Base-by-base conservation (phyloP, 495 filamentous ascomycete species). In the Penicillium fimorum region DNA sequence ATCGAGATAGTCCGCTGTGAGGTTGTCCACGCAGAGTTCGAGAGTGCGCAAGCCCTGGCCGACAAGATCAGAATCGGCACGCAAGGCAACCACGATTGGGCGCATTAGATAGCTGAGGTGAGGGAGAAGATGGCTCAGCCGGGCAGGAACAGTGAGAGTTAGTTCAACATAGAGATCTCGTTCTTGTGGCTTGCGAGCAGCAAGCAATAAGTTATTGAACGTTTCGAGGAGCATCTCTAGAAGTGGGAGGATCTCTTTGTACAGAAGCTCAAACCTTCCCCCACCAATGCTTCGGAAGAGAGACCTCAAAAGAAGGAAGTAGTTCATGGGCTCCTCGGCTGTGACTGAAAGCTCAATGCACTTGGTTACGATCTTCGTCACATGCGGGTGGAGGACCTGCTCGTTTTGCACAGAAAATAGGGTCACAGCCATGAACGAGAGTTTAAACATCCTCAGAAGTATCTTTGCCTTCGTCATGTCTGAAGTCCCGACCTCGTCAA, bases 361-460 rank as follows among this genome's bases (percentile, higher is more conserved):
- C 68, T 95, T 89, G 27, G 92, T 96, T 53, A 99, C 88, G 58
- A 99, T 95, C 67, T 94, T 92, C 40, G 91, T 87, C 43, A 99
- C 94, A 70, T 97, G 95, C 0, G 95, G 95, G 41, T 97, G 81
- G 15, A 99, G 77, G 3, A 99, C 92, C 65, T 90, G 88, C 68
- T 99, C 95, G 64, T 99, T 99, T 68, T 96, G 92, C 10, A 82
- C 79, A 0, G 91, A 92, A 68, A 99, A 99, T 10, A 99, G 74
- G 0, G 95, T 97, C 27, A 99, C 95, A 1, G 95, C 95, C 95
- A 99, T 99, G 76, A 99, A 99, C 5, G 92, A 96, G 43, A 99
- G 79, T 74, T 99, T 99, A 79, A 99, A 99, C 49, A 99, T 85
- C 43, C 95, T 85, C 15, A 99, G 78, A 10, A 99, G 77, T 50